Evolutionary conservation across 1,284 basidiomycete species (phyloP).

Genomic region (Boletellus sp.): DNA sequence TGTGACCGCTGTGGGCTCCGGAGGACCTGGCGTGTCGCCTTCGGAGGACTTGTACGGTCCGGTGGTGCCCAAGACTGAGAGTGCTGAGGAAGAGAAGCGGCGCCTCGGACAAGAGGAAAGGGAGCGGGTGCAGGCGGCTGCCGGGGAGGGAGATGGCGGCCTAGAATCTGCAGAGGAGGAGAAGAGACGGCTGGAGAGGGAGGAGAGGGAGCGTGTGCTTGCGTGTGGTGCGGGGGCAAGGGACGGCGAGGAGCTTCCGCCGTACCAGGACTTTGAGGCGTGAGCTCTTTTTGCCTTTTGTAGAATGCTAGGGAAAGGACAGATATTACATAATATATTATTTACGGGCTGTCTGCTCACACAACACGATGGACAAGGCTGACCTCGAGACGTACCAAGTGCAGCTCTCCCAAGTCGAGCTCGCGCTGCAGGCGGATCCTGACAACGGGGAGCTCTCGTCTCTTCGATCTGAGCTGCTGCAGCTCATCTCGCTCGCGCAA

Average conservation of each 20-base stretch:
- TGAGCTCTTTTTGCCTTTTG: slow-evolving; percentile 15
- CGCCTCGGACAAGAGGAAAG: slow-evolving; percentile 40
- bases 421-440: slow-evolving; percentile 81
- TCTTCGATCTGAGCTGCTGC: slow-evolving; percentile 81
- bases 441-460: slow-evolving; percentile 73
- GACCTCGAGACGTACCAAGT: slow-evolving; percentile 88
- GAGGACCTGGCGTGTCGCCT: slow-evolving; percentile 22
- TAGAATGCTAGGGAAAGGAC: slow-evolving; percentile 11
- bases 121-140: slow-evolving; percentile 33
- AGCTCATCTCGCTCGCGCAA: slow-evolving; percentile 87
- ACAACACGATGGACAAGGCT: slow-evolving; percentile 56
- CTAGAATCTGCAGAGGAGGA: slow-evolving; percentile 60
- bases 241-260: slow-evolving; percentile 57
- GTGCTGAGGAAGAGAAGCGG: slow-evolving; percentile 54
- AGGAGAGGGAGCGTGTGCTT: slow-evolving; percentile 57
- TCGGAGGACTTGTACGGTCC: slow-evolving; percentile 34
- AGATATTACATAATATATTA: too few relatives aligned
- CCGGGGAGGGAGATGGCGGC: slow-evolving; percentile 2
- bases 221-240: slow-evolving; percentile 30
- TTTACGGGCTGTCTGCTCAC: too few relatives aligned
- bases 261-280: slow-evolving; percentile 54
- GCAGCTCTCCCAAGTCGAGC: slow-evolving; percentile 87
- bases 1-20: slow-evolving; percentile 23
- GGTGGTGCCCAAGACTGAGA: slow-evolving; percentile 24
- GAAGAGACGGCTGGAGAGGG: slow-evolving; percentile 64